Conservation (phyloP, 805 yeast species). For the Kurtzmaniella fragi region DNA sequence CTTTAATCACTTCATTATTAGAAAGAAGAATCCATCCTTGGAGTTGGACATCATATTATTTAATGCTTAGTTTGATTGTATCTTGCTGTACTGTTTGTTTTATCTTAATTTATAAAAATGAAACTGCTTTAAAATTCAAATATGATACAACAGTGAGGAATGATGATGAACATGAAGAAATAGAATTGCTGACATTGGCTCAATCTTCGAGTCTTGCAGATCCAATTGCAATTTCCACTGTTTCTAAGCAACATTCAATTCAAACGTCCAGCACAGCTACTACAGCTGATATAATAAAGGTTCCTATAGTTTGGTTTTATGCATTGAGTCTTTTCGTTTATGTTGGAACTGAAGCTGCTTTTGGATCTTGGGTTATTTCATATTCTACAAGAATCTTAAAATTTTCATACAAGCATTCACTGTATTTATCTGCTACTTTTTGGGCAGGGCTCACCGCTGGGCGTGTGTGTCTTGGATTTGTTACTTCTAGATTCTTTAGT, state of each 20-base stretch:
- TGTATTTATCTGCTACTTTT: conserved; percentile 46
- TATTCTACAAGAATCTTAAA: conserved; percentile 38
- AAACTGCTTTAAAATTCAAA: conserved; percentile 41
- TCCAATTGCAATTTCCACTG: conserved; percentile 1
- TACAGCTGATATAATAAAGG: conserved; percentile 28
- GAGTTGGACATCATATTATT: conserved; percentile 46
- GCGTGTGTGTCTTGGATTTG: conserved; percentile 46
- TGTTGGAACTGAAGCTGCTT: conserved; percentile 49
- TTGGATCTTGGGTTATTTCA: conserved; percentile 51
- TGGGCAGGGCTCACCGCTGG: conserved; percentile 51
- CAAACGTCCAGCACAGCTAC: conserved; percentile 8
- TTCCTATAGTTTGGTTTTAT: conserved; percentile 35
- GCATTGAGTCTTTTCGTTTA: conserved; percentile 41
- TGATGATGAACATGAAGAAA: conserved; percentile 4
- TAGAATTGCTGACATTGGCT: neutral
- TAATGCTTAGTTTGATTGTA: conserved; percentile 26
- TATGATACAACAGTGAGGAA: conserved; percentile 16
- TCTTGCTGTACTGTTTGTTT: conserved; percentile 16
- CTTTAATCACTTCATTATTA: conserved; percentile 37
- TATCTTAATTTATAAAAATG: conserved; percentile 30
- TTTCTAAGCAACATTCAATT: neutral
- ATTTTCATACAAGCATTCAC: conserved; percentile 30
- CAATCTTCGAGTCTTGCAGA: neutral
- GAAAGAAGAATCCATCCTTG: conserved; percentile 32
- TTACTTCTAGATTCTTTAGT: conserved; percentile 43